phyloP scores from a whole-genome alignment of 306 rosid species.

The Medicago truncatula region DNA sequence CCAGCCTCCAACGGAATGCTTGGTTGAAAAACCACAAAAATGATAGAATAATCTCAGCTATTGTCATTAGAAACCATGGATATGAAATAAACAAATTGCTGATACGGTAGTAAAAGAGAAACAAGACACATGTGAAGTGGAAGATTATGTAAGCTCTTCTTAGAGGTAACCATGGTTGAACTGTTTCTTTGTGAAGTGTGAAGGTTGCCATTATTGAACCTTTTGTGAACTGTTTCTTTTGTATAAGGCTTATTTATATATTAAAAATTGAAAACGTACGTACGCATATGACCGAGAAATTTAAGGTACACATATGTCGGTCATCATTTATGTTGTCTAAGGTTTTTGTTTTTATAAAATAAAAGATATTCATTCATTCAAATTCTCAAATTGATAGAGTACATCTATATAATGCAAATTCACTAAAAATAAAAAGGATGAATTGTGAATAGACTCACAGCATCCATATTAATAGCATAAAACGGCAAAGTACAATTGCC shows the following conservation, averaged over 20 bases:
- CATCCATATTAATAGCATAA: no score
- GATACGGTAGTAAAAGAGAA: slow-evolving; percentile 42
- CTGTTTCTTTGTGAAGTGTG: slow-evolving; percentile 40
- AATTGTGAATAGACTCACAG: no score
- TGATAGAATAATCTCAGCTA: slow-evolving; percentile 28
- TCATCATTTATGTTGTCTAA: no score
- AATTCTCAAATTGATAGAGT: no score
- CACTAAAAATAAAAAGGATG: no score
- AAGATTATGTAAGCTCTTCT: slow-evolving; percentile 30
- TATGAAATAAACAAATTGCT: not conserved
- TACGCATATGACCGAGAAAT: no score
- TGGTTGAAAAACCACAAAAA: slow-evolving; percentile 45
- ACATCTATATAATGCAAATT: no score
- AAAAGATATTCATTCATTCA: no score
- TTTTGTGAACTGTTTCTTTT: not conserved
- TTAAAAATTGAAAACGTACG: no score
- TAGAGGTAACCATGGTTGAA: slow-evolving; percentile 36
- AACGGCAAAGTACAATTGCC: no score
- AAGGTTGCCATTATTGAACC: slow-evolving; percentile 6
- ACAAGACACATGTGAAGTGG: slow-evolving; percentile 11
- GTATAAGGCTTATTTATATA: not conserved
- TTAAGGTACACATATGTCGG: no score
- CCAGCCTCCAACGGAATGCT: slow-evolving; percentile 45
- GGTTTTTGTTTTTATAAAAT: no score
- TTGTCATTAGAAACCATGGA: slow-evolving; percentile 37